These are phyloP conservation scores for Trichoderma parareesei DNA, from an alignment of 495 filamentous ascomycete species.

Conservation along the genomic window DNA sequence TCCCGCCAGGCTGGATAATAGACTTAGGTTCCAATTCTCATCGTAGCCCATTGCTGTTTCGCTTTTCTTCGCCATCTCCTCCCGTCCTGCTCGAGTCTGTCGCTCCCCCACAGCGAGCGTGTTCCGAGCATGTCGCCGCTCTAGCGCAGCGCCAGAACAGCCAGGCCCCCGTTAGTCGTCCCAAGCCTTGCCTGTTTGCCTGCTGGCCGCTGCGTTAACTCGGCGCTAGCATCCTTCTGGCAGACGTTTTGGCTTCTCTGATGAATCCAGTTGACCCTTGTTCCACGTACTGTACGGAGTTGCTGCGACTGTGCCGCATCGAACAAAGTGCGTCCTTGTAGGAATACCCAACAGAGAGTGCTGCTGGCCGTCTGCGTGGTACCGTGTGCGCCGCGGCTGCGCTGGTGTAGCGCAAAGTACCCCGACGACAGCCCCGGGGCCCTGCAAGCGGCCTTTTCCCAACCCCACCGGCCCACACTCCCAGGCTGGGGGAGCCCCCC, in stretches of 20 bases:
- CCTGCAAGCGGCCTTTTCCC: constrained; percentile 7
- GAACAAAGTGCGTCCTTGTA: neutral
- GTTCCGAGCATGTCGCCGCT: neutral
- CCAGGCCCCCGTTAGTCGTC: neutral
- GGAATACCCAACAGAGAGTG: neutral
- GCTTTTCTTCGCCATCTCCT: neutral
- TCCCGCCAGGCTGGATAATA: neutral
- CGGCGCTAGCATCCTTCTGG: neutral
- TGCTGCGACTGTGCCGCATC: neutral
- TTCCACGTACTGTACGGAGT: no score
- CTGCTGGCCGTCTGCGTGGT: neutral
- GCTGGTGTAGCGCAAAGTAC: neutral
- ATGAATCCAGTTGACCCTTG: neutral
- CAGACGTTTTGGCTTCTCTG: neutral
- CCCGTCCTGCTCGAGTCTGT: neutral
- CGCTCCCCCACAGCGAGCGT: constrained; percentile 7
- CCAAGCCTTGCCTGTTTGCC: neutral
- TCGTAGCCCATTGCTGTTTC: neutral
- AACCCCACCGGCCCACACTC: constrained; percentile 4
- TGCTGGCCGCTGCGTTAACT: neutral
- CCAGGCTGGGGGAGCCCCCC: neutral
- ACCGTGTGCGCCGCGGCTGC: neutral
- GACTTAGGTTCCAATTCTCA: neutral
- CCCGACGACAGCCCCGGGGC: neutral
- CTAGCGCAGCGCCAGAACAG: neutral